Evolutionary conservation across 75 land plant species (phyloP), one percentile per base, ranked within the genome.

Genomic region (Cunninghamia lanceolata): DNA sequence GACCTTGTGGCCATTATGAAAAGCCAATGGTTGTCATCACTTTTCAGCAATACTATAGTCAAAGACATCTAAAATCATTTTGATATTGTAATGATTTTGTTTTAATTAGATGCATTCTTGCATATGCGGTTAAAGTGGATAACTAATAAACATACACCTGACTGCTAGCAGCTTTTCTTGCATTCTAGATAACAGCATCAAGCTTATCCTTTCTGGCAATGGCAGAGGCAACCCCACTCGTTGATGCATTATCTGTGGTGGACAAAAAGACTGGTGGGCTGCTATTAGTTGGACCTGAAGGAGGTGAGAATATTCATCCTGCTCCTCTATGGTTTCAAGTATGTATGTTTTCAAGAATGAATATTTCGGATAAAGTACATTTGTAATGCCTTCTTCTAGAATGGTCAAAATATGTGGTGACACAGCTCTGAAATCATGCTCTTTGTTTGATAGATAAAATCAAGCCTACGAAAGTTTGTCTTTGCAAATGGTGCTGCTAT

Each of bases 231-330:
- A 87, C 91, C 74, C 94, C 98, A 28, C 80, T 97, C 39, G 68
- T 93, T 0, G 88, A 79, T 66, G 86, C 86, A 17, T 83, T 97
- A 71, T 75, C 90, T 79, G 75, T 83, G 32, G 52, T 84, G 14
- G 78, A 75, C 34, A 77, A 8, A 34, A 87, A 87, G 53, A 53
- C 85, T 54, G 82, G 82, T 79, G 98, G 98, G 21, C 79, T 92
- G 25, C 77, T 97, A 9, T 84, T 97, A 38, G 87, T 97, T 90
- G 99, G 99, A 83, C 99, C 99, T 38, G 99, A 97, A 96, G 99
- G 99, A 79, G 99, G 99, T 95, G 14, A 89, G 91, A 85, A n/a
- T 25, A 30, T 40, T 28, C 70, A 34, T 81, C 6, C 40, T 35
- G 19, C 59, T 83, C 30, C 50, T 68, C 66, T 83, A 14, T 43